Evolutionary conservation across 2,329 filamentous ascomycete species (phyloP).

Genomic region (Fusarium citri): DNA sequence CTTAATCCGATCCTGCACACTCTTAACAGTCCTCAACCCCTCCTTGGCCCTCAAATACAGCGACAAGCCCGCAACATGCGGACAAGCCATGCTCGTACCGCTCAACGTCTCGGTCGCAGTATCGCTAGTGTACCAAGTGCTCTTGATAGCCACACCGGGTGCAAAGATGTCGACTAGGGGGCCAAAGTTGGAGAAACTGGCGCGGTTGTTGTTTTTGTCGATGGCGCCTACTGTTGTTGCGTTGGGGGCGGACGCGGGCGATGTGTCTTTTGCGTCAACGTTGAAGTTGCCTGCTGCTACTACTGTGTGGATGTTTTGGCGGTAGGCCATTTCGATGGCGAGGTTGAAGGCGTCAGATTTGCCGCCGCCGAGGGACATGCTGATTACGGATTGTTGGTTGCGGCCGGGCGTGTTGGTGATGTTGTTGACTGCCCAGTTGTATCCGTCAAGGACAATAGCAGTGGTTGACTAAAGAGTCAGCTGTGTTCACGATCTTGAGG

Average conservation of each 20-base stretch:
- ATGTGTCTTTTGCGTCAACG: constrained; percentile 54
- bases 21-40: constrained; percentile 55
- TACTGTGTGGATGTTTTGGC: constrained; percentile 61
- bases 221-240: constrained; percentile 67
- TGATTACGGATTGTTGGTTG: constrained; percentile 60
- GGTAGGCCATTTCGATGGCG: constrained; percentile 60
- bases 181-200: constrained; percentile 65
- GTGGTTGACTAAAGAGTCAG: constrained; percentile 39
- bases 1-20: constrained; percentile 56
- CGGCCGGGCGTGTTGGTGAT: constrained; percentile 54
- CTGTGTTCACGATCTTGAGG: accelerated
- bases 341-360: constrained; percentile 61
- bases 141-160: constrained; percentile 59
- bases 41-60: constrained; percentile 60
- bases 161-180: constrained; percentile 62
- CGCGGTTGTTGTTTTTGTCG: constrained; percentile 52
- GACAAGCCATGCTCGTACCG: constrained; percentile 72
- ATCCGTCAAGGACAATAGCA: constrained; percentile 48
- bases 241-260: constrained; percentile 60
- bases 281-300: constrained; percentile 67
- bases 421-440: constrained; percentile 57
- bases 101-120: constrained; percentile 60
- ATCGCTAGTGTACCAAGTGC: constrained; percentile 58
- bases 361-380: constrained; percentile 65
- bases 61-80: constrained; percentile 69